Evolutionary conservation across 2,329 filamentous ascomycete species (phyloP), one percentile per base, ranked within the genome.

Genomic region (Colletotrichum tofieldiae): DNA sequence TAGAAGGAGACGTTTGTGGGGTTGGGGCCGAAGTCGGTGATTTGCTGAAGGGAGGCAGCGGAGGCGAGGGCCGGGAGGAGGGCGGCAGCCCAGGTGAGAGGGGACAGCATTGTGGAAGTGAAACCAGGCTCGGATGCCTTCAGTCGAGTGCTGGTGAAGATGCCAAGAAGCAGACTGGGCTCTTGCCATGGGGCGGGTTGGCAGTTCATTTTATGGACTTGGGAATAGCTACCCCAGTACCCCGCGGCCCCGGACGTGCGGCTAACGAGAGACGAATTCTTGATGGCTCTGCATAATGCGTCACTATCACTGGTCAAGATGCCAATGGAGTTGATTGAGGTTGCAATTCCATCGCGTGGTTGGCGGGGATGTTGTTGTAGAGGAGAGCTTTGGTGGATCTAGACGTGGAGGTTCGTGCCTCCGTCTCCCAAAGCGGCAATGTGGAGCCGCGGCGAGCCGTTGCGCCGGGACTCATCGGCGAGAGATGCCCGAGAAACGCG

Each of bases 1-100:
- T 86, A 88, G 79, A 90, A 89, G 20, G 80, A 80, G 5, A 86
- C 86, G 39, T 86, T 84, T 23, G 83, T 84, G 0, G 88, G 87
- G 65, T 88, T 89, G 35, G 86, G 82, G 18, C 81, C 81, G 73
- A 85, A 80, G 68, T 71, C 45, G 65, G 67, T 68, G 51, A 68
- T 66, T 5, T 73, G 66, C 20, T 74, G 59, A 49, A 71, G 71
- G 32, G 67, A 51, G 32, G 67, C 71, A 16, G 73, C 73, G 16
- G 63, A 52, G 26, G 51, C 60, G 5, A 71, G 60, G n/a, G 56
- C 8, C 32, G 26, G 51, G 8, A 59, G 61, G 9, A 73, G 66
- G 66, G 60, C 32, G 20, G 54, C 39, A 14, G 59, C 58, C 51
- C 51, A 58, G 26, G 52, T 1, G 2, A 63, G 16, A 20, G 23